Conservation (phyloP, 2,329 filamentous ascomycete species). For the Fusarium sp. region DNA sequence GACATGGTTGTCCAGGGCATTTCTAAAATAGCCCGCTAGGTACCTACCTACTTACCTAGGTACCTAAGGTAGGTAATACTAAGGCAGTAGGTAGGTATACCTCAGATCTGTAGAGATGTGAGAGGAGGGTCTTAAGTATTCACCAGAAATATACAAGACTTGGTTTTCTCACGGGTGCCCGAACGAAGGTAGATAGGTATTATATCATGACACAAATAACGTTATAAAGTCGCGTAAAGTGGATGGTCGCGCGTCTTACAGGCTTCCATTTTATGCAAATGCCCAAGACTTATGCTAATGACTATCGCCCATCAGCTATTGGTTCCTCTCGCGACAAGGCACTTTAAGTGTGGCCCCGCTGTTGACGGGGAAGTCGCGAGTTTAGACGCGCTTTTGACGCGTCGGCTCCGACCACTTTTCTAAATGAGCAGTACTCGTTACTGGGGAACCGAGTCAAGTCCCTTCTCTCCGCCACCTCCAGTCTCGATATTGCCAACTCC, state of each 20-base stretch:
- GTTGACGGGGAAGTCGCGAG: constrained; percentile 30
- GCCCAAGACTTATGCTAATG: background rate
- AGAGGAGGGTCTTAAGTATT: background rate
- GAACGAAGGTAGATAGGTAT: background rate
- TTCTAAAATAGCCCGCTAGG: too few relatives aligned
- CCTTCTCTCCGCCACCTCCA: constrained; percentile 22
- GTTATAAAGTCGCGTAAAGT: constrained; percentile 8
- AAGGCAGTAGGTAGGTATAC: background rate
- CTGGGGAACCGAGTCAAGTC: constrained; percentile 28
- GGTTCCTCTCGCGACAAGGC: constrained; percentile 6
- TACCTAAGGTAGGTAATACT: background rate
- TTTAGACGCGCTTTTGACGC: constrained; percentile 30
- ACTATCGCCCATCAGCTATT: constrained; percentile 2
- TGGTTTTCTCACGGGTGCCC: background rate
- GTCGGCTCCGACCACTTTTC: constrained; percentile 37
- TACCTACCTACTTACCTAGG: too few relatives aligned
- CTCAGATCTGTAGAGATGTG: background rate
- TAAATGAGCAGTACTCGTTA: constrained; percentile 34
- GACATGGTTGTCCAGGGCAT: too few relatives aligned
- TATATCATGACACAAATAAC: background rate
- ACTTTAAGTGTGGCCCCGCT: constrained; percentile 28
- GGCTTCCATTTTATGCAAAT: background rate
- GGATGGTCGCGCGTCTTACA: constrained; percentile 1
- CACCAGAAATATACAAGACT: background rate
- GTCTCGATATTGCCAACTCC: constrained; percentile 12